Conservation (phyloP, 192 early-diverging fungal genomes). For the Mortierella hygrophila region DNA sequence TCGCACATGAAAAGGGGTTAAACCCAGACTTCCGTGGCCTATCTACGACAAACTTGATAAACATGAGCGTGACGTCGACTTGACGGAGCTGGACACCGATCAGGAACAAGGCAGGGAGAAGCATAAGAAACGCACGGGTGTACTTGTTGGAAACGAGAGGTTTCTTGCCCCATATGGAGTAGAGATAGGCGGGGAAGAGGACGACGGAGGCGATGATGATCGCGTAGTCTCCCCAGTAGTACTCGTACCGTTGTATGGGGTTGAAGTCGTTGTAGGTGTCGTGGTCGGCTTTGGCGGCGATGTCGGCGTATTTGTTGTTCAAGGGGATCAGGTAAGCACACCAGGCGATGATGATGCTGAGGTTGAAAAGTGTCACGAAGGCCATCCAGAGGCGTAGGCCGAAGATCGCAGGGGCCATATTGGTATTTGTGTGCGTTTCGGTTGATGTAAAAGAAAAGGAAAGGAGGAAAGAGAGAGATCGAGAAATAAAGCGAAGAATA, state of each 20-base stretch:
- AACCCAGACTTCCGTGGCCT: too few species aligned
- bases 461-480: too few species aligned
- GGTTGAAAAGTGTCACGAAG: background rate
- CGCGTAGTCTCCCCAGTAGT: background rate
- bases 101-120: background rate
- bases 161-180: background rate
- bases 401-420: background rate
- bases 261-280: background rate
- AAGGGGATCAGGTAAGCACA: background rate
- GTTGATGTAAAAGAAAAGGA: too few species aligned
- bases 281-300: background rate
- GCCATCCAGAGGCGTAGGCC: background rate
- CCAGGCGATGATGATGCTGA: background rate
- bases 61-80: background rate
- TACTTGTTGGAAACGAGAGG: background rate
- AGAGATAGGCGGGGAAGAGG: background rate
- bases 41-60: background rate
- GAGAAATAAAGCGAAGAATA: too few species aligned
- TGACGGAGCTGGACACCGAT: background rate
- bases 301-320: background rate
- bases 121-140: background rate
- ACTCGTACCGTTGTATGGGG: background rate
- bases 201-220: background rate
- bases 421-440: background rate
- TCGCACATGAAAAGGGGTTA: background rate